A percentile compares a stretch with the other conserved stretches of the same genome.
Evolutionary conservation across 192 early-diverging fungal genomes (phyloP).

Genomic region (Podila minutissima): DNA sequence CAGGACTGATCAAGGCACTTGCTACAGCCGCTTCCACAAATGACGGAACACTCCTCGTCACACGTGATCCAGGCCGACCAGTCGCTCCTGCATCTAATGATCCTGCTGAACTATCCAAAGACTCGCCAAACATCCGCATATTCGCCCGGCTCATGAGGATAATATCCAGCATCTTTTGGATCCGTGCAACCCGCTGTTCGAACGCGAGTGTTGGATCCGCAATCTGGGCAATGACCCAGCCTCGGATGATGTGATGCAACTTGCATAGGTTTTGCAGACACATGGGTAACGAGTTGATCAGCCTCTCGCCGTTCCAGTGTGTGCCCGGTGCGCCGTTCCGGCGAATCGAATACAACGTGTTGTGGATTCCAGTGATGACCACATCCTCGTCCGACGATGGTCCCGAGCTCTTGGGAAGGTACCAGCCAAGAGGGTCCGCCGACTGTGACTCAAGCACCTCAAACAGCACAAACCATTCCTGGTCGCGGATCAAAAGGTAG

Average conservation of each 20-base stretch:
- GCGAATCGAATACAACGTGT: conserved; percentile 62
- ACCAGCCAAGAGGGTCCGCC: conserved; percentile 57
- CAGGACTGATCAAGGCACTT: conserved; percentile 76
- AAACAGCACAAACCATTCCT: conserved; percentile 62
- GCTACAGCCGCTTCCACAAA: conserved; percentile 78
- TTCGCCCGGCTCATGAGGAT: conserved; percentile 60
- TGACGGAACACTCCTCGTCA: conserved; percentile 59
- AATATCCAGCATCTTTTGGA: conserved; percentile 71
- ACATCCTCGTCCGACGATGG: conserved; percentile 64
- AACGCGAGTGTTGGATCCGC: conserved; percentile 56
- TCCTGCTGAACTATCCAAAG: conserved; percentile 12
- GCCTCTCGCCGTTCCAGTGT: conserved; percentile 58
- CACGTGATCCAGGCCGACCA: neutral
- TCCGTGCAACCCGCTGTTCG: conserved; percentile 61
- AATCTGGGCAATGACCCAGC: conserved; percentile 74
- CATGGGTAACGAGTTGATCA: conserved; percentile 68
- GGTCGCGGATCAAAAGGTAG: conserved; percentile 44
- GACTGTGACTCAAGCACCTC: conserved; percentile 61
- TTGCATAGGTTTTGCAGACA: conserved; percentile 72
- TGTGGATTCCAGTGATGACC: conserved; percentile 71
- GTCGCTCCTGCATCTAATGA: neutral
- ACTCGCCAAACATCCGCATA: conserved; percentile 32
- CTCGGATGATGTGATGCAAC: conserved; percentile 73
- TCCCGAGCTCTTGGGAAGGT: conserved; percentile 28
- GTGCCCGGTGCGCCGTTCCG: conserved; percentile 60